Evolutionary conservation across 2,329 filamentous ascomycete genomes (phyloP).

Genomic region (Ceratocystiopsis brevicomis): DNA sequence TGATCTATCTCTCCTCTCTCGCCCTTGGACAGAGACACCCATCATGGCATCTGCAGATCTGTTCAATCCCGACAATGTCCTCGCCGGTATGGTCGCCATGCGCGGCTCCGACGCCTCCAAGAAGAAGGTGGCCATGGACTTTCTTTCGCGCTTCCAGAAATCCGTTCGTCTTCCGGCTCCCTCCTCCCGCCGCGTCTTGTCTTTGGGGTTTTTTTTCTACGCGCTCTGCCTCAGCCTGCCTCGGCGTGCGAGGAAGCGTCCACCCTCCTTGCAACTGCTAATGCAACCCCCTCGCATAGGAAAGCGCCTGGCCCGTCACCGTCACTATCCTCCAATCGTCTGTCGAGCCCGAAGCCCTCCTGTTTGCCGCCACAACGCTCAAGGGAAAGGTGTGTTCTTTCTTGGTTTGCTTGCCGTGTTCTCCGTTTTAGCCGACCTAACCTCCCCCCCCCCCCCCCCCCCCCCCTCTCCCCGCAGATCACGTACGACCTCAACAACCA

Average conservation of each 20-base stretch:
- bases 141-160: constrained; percentile 90
- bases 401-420: neutral
- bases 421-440: constrained; percentile 7
- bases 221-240: no score
- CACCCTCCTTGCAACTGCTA: no score
- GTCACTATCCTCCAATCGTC: constrained; percentile 72
- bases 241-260: no score
- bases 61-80: constrained; percentile 57
- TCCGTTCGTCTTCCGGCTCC: constrained; percentile 44
- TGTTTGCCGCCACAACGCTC: constrained; percentile 91
- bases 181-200: neutral
- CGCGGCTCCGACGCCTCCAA: constrained; percentile 69
- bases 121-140: constrained; percentile 68
- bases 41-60: constrained; percentile 53
- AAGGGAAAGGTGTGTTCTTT: constrained; percentile 68
- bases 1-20: neutral
- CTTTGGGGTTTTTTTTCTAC: neutral
- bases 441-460: constrained; percentile 1
- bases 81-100: constrained; percentile 84
- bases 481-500: constrained; percentile 83
- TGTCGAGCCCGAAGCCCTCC: constrained; percentile 64
- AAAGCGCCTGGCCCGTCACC: constrained; percentile 78
- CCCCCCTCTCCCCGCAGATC: constrained; percentile 39
- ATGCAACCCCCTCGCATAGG: constrained; percentile 27
- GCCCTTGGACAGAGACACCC: constrained; percentile 3